Base-by-base conservation (phyloP, 2,329 filamentous ascomycete species). In the Talaromyces amestolkiae region DNA sequence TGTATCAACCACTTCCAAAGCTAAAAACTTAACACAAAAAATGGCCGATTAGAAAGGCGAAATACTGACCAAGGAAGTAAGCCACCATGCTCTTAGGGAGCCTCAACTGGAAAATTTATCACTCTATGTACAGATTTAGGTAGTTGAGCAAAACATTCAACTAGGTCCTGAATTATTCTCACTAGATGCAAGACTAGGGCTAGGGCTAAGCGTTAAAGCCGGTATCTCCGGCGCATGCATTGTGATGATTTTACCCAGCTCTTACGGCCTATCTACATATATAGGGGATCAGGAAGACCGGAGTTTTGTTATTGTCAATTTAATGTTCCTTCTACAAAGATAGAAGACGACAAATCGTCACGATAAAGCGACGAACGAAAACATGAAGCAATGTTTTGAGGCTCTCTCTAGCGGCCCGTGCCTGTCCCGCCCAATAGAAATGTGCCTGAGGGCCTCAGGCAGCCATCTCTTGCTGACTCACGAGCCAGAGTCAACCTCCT, bases 381-480 rank as follows among this genome's bases (percentile, higher is more conserved):
- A 17, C 47, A 27, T 27, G 11, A 31, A 51, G 47, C 24, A 27
- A 51, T 51, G 24, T 43, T 51, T 49, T 51, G 47, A 31, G 24
- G 22, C 22, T 17, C 24, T 51, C 22, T 3, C 6, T 2, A 49
- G 45, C 19, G 47, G 33, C 24, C 47, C 47, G 47, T 51, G 19
- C 43, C 49, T 53, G 49, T 31, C 45, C 31, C 19, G n/a, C 19
- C 53, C 53, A 56, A 56, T 39, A 39, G 33, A 37, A 54, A 35
- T 54, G 10, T 54, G 10, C 51, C 49, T 37, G 11, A 35, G 11
- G 31, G n/a, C 33, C 33, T 56, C 33, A 56, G 53, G 53, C 53
- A 56, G 15, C 53, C 33, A 24, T 56, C n/a, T 56, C 6, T 56
- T 37, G 53, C 53, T 56, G 53, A 56, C n/a, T 37, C n/a, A 39